These are phyloP conservation scores for Aureobasidium uvarum DNA, from an alignment of 2,329 filamentous ascomycete genomes.

Conservation along the genomic window DNA sequence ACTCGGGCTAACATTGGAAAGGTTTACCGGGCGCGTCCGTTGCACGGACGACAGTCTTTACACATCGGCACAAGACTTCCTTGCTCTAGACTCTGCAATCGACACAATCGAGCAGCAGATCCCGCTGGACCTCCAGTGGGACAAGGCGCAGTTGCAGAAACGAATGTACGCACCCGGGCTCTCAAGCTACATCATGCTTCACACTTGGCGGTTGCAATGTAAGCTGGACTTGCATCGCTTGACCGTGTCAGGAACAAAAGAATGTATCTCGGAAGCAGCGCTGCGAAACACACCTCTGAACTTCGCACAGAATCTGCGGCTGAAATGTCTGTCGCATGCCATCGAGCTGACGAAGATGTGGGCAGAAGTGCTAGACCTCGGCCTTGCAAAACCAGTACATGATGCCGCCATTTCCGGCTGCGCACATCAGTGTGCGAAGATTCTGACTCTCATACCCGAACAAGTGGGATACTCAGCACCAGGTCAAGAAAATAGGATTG, in stretches of 20 bases:
- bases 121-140: slow-evolving; percentile 3
- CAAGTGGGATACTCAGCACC: neutral
- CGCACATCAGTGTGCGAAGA: slow-evolving; percentile 23
- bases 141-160: slow-evolving; percentile 6
- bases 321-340: slow-evolving; percentile 11
- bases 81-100: neutral
- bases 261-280: slow-evolving; percentile 1
- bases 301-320: neutral
- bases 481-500: neutral
- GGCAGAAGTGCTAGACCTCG: slow-evolving; percentile 19
- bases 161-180: slow-evolving; percentile 12
- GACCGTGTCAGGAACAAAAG: slow-evolving; percentile 5
- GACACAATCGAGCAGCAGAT: slow-evolving; percentile 13
- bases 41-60: neutral
- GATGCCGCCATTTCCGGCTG: slow-evolving; percentile 20
- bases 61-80: neutral
- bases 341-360: slow-evolving; percentile 22
- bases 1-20: neutral
- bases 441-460: slow-evolving; percentile 11
- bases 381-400: slow-evolving; percentile 14
- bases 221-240: slow-evolving; percentile 12
- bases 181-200: slow-evolving; percentile 16
- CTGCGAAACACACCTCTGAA: slow-evolving; percentile 1
- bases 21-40: neutral
- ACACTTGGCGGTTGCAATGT: slow-evolving; percentile 18